Evolutionary conservation across 768 basidiomycete species (phyloP).

Genomic region (Lactarius vividus): DNA sequence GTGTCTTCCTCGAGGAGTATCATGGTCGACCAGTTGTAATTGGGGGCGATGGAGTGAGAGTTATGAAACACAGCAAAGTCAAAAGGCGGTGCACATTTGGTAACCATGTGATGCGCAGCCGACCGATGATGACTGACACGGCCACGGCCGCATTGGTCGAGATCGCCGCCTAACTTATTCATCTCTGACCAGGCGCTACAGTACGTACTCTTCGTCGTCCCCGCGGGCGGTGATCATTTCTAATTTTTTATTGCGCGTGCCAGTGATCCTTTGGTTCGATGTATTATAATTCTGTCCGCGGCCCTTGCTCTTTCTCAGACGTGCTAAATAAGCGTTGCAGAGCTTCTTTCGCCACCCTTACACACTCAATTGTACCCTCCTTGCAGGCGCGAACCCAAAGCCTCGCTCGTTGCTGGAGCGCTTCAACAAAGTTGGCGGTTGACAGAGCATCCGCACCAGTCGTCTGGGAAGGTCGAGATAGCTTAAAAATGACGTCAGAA

Average conservation of each 20-base stretch:
- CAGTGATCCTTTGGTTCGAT: too few species aligned
- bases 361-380: constrained; percentile 35
- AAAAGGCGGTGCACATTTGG: constrained; percentile 1
- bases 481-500: constrained; percentile 25
- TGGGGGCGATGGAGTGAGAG: neutral
- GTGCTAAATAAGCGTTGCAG: constrained; percentile 30
- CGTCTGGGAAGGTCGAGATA: constrained; percentile 32
- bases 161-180: neutral
- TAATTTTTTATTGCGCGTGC: neutral
- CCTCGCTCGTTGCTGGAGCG: constrained; percentile 27
- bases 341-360: constrained; percentile 30
- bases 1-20: constrained; percentile 34
- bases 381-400: constrained; percentile 35
- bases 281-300: constrained; percentile 28
- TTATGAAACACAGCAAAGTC: neutral
- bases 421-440: constrained; percentile 24
- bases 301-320: constrained; percentile 34
- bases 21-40: constrained; percentile 27
- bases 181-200: neutral
- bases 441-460: constrained; percentile 22
- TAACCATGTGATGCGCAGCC: too few species aligned
- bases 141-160: neutral
- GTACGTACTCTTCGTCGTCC: too few species aligned
- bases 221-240: neutral
- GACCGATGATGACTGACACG: neutral